Base-by-base conservation (phyloP, 2,329 filamentous ascomycete species). In the Grosmannia penicillata region DNA sequence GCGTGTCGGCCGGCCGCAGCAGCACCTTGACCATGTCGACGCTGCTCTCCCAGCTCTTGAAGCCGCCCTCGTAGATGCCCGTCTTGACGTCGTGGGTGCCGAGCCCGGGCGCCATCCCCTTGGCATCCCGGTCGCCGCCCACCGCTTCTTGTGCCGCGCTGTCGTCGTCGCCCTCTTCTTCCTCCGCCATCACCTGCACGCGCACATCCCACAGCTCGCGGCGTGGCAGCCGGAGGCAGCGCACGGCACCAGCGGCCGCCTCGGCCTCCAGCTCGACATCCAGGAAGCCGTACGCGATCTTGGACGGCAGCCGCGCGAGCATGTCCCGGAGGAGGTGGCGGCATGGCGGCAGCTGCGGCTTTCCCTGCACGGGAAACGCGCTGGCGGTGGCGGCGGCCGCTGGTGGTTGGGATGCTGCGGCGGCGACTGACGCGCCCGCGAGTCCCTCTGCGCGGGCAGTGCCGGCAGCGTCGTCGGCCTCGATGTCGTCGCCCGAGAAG, bases 21-120 rank as follows among this genome's bases (percentile, higher is more conserved):
- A 78, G 56, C n/a, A 80, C 73, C 52, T 76, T 82, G 36, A 83
- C 80, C 15, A 91, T 64, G 53, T 91, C 83, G 37, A 86, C 66
- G 43, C 79, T 84, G 58, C 82, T 87, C 60, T 91, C 83, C 83
- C 83, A 91, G 50, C 80, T 87, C 62, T 91, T 91, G 62, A 89
- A 86, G 19, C 83, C 83, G 40, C 83, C 83, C 59, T 91, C 83
- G 57, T 91, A 91, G 43, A 89, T 72, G 37, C 82, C 82, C 39
- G 81, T 82, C 55, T 76, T 80, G 46, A 91, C 77, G 56, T 91
- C 83, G 45, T 82, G 75, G 44, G 70, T 66, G 28, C 74, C 77
- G 26, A 84, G 61, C 2, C 70, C 68, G 21, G 68, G 53, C 19
- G 58, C 57, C 7, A 58, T 51, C 38, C 69, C 62, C 13, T 26